Evolutionary conservation across 192 early-diverging fungal species (phyloP).

Genomic region (Coemansia biformis): DNA sequence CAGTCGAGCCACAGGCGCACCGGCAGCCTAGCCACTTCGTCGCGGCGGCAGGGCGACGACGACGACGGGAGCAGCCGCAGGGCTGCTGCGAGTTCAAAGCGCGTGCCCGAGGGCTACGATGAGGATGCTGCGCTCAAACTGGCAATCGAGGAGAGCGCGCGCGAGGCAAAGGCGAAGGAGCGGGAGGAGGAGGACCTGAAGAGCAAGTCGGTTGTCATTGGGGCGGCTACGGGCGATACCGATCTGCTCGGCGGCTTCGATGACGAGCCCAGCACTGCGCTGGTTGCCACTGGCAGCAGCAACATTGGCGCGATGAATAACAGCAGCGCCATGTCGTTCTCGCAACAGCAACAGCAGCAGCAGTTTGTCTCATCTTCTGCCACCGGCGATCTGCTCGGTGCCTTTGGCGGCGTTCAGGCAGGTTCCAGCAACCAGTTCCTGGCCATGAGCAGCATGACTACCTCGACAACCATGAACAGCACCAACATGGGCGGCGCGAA

Average conservation of each 20-base stretch:
- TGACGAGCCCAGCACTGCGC: conserved; percentile 16
- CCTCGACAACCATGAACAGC: conserved; percentile 13
- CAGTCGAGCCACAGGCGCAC: conserved; percentile 20
- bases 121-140: conserved; percentile 67
- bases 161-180: conserved; percentile 53
- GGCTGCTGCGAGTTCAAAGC: conserved; percentile 81
- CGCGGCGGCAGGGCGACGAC: conserved; percentile 48
- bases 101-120: conserved; percentile 45
- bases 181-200: conserved; percentile 12
- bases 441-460: conserved; percentile 9
- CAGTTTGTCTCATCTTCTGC: conserved; percentile 28
- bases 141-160: conserved; percentile 83
- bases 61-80: conserved; percentile 76
- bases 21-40: conserved; percentile 20
- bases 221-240: conserved; percentile 10
- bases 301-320: conserved; percentile 1
- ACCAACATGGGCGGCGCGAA: conserved; percentile 2
- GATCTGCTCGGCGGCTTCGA: conserved; percentile 45
- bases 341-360: conserved; percentile 23
- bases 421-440: conserved; percentile 14
- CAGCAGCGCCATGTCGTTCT: conserved; percentile 10
- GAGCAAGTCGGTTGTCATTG: background rate
- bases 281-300: conserved; percentile 12
- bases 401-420: conserved; percentile 21
- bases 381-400: conserved; percentile 25